Evolutionary conservation across 2,329 filamentous ascomycete species (phyloP), one percentile per base, ranked within the genome.

Genomic region (Byssothecium circinans): DNA sequence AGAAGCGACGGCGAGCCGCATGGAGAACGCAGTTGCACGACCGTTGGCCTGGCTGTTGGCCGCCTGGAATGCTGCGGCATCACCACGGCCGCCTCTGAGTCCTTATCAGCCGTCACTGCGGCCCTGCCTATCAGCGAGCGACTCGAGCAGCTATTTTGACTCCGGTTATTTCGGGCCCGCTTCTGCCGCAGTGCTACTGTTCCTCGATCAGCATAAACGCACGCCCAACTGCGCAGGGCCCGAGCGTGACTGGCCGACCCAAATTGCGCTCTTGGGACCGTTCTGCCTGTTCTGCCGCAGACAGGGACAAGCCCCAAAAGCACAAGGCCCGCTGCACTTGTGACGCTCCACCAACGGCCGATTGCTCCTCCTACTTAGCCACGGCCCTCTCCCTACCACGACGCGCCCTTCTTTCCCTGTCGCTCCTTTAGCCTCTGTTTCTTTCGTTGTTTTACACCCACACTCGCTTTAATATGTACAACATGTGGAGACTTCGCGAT

Each of bases 381-480:
- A 22, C 35, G 17, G 18, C 12, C 8, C 10, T n/a, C 35, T 20
- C 18, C 35, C 35, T 37, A 5, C 10, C 10, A 6, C 23, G 23
- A 37, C 35, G 35, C 35, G 11, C 10, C 18, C 39, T 32, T 17
- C 40, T 20, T 18, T 38, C 23, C 12, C 29, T 40, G 18, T 41
- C 42, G 37, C 33, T 52, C 37, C 29, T 41, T 43, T 38, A 27
- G 23, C 34, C 7, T n/a, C 29, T 43, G 35, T 8, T 18, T 39
- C 39, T 37, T 43, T 36, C 32, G 18, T 50, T 29, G 14, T 41
- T 46, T 47, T 52, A 47, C 49, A 43, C 56, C 55, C 48, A 58
- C 62, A 45, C 53, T 62, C 62, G 37, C 50, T 60, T 37, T 47
- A 44, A 29, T 43, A 50, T 52, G 34, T 52, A 39, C 37, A 38